Conservation (phyloP, 768 basidiomycete species). For the Clavaria fumosa region DNA sequence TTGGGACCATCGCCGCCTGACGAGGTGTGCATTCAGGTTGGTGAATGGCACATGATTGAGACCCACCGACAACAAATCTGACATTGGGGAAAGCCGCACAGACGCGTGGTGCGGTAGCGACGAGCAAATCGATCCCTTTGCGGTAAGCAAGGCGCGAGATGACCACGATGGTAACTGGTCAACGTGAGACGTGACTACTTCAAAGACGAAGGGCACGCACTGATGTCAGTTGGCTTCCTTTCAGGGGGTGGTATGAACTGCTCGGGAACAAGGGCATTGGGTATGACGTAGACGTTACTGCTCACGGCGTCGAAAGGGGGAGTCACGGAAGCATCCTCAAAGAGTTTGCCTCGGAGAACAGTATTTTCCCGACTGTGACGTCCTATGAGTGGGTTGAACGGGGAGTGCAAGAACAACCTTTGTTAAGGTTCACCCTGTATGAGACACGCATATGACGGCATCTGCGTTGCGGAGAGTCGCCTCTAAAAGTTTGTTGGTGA, state of each 20-base stretch:
- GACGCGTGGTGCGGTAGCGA: constrained; percentile 82
- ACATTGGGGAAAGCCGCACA: constrained; percentile 78
- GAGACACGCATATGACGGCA: constrained; percentile 89
- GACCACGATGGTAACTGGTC: constrained; percentile 77
- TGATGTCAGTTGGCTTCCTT: constrained; percentile 32
- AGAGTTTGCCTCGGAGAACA: constrained; percentile 70
- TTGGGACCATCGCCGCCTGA: constrained; percentile 92
- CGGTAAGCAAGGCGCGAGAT: constrained; percentile 85
- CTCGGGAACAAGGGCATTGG: constrained; percentile 79
- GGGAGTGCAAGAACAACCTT: not conserved
- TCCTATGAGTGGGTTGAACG: not conserved
- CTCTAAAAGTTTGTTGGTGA: constrained; percentile 90
- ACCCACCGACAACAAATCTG: constrained; percentile 70
- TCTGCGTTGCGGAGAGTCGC: constrained; percentile 83
- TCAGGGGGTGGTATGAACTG: constrained; percentile 57
- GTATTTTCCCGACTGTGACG: constrained; percentile 99
- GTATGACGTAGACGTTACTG: constrained; percentile 75
- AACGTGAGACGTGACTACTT: not conserved
- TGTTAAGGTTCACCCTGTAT: constrained; percentile 60
- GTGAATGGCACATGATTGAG: constrained; percentile 1
- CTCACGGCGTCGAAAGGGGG: constrained; percentile 31
- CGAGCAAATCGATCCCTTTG: constrained; percentile 91
- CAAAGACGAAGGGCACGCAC: constrained; percentile 23
- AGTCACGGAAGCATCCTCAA: constrained; percentile 33
- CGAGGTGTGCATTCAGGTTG: not conserved